phyloP scores from a whole-genome alignment of 2,329 filamentous ascomycete genomes.

The Aspergillus floridensis region DNA sequence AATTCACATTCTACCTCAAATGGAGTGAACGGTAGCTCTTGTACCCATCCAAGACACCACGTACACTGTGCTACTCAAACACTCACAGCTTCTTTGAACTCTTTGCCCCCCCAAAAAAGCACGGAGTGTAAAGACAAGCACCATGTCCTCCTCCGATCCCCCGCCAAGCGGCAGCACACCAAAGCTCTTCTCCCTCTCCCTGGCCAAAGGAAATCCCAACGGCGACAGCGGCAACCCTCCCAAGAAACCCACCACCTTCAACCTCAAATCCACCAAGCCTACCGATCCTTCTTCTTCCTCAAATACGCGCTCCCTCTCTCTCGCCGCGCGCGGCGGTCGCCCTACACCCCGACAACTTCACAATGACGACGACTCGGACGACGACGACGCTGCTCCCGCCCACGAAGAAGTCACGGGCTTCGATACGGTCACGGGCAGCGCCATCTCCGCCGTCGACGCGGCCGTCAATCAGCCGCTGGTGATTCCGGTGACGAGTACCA shows the following conservation, averaged over 20 bases:
- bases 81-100: background rate
- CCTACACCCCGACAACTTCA: constrained; percentile 26
- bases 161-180: constrained; percentile 12
- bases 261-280: constrained; percentile 27
- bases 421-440: constrained; percentile 45
- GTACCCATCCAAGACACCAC: background rate
- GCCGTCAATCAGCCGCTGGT: constrained; percentile 65
- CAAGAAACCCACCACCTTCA: constrained; percentile 34
- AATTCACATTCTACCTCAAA: background rate
- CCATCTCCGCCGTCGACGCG: constrained; percentile 41
- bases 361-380: constrained; percentile 58
- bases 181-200: constrained; percentile 44
- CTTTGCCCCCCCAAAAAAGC: background rate
- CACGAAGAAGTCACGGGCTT: constrained; percentile 55
- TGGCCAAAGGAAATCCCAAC: constrained; percentile 24
- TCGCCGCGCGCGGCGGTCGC: constrained; percentile 15
- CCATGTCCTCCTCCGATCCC: constrained; percentile 18
- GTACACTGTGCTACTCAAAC: background rate
- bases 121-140: background rate
- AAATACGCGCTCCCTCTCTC: constrained; percentile 17
- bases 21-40: background rate
- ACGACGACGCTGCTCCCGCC: constrained; percentile 26
- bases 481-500: constrained; percentile 74
- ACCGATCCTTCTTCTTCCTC: constrained; percentile 16
- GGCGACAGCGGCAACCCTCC: constrained; percentile 25